phyloP scores from a whole-genome alignment of 371 early-diverging fungal species.

The Polyrhizophydium stewartii region DNA sequence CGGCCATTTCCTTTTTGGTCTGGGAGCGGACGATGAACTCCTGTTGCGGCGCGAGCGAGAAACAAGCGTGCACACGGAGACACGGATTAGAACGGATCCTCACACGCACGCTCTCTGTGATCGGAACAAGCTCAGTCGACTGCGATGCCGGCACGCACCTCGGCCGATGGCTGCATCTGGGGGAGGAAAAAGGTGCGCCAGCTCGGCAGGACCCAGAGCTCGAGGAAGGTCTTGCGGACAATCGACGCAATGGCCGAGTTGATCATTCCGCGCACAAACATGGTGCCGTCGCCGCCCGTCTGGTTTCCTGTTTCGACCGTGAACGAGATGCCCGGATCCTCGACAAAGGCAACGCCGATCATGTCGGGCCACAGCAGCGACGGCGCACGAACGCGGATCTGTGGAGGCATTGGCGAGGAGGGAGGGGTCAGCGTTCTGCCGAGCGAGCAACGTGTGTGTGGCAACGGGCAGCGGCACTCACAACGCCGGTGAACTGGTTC shows the following conservation, averaged over 20 bases:
- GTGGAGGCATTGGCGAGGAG: constrained; percentile 1
- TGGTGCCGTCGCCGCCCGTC: constrained; percentile 38
- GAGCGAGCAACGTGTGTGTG: neutral
- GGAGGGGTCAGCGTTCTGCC: too few relatives aligned
- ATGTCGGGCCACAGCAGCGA: constrained; percentile 36
- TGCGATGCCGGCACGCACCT: neutral
- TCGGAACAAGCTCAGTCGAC: too few relatives aligned
- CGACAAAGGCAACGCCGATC: constrained; percentile 44
- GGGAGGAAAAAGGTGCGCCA: constrained; percentile 48
- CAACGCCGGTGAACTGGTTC: constrained; percentile 29
- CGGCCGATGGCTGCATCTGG: constrained; percentile 39
- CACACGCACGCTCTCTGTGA: too few relatives aligned
- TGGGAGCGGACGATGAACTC: too few relatives aligned
- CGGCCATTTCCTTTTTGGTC: too few relatives aligned
- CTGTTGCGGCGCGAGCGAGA: too few relatives aligned
- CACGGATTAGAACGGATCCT: too few relatives aligned
- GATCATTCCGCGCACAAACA: constrained; percentile 35
- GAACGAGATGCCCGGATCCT: constrained; percentile 45
- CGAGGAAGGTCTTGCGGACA: constrained; percentile 42
- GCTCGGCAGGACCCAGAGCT: constrained; percentile 46
- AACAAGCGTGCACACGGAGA: too few relatives aligned
- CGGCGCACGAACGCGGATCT: constrained; percentile 38
- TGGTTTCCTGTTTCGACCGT: constrained; percentile 35
- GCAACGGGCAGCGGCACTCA: neutral
- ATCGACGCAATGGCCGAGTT: constrained; percentile 34